Percentiles rank a stretch among this genome's conserved stretches.
Conservation (phyloP, 2,329 filamentous ascomycete species). For the Alternaria metachromatica region DNA sequence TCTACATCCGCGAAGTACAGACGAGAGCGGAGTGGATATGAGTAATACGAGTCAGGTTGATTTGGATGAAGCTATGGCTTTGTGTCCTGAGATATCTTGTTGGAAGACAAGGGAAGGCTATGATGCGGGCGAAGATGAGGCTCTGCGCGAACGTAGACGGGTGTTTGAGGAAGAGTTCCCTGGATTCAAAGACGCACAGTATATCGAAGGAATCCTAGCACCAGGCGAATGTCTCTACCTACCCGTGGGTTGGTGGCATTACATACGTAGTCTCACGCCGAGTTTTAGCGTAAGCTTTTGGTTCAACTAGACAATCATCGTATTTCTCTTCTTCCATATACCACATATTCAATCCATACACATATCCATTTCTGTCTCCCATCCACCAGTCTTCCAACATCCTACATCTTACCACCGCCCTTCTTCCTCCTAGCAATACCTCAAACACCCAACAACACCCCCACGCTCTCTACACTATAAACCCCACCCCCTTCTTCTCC, state of each 20-base stretch:
- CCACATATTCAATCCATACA: not conserved
- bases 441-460: too few species aligned
- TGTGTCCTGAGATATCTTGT: conserved; percentile 39
- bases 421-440: too few species aligned
- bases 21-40: conserved; percentile 81
- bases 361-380: not conserved
- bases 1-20: conserved; percentile 68
- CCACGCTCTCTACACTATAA: too few species aligned
- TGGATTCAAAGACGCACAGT: conserved; percentile 66
- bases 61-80: conserved; percentile 69
- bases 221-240: conserved; percentile 89
- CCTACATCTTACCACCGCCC: too few species aligned
- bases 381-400: not conserved
- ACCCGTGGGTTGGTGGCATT: conserved; percentile 98
- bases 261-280: conserved; percentile 81
- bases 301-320: conserved; percentile 59
- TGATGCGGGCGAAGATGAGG: conserved; percentile 18
- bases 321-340: not conserved
- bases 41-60: conserved; percentile 86
- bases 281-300: conserved; percentile 98
- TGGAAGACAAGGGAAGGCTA: not conserved
- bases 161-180: conserved; percentile 53
- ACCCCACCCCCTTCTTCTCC: too few species aligned
- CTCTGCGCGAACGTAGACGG: not conserved
- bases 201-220: conserved; percentile 77